Percentiles rank a stretch among this genome's conserved stretches.
Evolutionary conservation across 495 filamentous ascomycete species (phyloP).

Genomic region (Penicillium ochrochloron): DNA sequence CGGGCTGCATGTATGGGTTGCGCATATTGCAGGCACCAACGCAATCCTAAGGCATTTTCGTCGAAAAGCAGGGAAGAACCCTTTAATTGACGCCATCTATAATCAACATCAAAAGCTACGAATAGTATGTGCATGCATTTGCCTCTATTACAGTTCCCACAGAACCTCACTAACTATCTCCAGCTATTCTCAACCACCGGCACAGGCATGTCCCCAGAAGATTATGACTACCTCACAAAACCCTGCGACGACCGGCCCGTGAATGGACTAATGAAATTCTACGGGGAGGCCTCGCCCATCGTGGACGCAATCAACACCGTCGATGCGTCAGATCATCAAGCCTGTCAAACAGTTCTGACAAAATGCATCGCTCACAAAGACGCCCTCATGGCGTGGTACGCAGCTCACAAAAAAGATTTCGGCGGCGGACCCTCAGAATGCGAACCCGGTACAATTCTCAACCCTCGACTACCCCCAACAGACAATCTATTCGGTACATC

Average conservation of each 20-base stretch:
- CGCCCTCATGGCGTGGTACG: constrained; percentile 12
- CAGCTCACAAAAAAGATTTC: not conserved
- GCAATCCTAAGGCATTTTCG: constrained; percentile 15
- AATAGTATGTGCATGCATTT: not conserved
- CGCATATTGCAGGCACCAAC: constrained; percentile 15
- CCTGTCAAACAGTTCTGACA: constrained; percentile 1
- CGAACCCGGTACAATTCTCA: constrained; percentile 1
- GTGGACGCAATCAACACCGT: constrained; percentile 2
- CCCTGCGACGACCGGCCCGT: not conserved
- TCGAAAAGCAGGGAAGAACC: not conserved
- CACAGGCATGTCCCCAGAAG: constrained; percentile 6
- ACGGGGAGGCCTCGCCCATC: not conserved
- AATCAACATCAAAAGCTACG: constrained; percentile 13
- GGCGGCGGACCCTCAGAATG: constrained; percentile 8
- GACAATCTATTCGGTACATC: constrained; percentile 9
- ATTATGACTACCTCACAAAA: constrained; percentile 13
- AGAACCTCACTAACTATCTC: not conserved
- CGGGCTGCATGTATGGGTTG: constrained; percentile 11
- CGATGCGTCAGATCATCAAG: not conserved
- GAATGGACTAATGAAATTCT: constrained; percentile 5
- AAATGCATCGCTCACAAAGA: constrained; percentile 13
- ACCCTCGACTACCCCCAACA: constrained; percentile 3
- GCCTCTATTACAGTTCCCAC: not conserved
- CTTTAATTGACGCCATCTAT: constrained; percentile 16
- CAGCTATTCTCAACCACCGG: constrained; percentile 15